Evolutionary conservation across 2,329 filamentous ascomycete genomes (phyloP), one percentile per base, ranked within the genome.

Genomic region (Lachnum nothofagi): DNA sequence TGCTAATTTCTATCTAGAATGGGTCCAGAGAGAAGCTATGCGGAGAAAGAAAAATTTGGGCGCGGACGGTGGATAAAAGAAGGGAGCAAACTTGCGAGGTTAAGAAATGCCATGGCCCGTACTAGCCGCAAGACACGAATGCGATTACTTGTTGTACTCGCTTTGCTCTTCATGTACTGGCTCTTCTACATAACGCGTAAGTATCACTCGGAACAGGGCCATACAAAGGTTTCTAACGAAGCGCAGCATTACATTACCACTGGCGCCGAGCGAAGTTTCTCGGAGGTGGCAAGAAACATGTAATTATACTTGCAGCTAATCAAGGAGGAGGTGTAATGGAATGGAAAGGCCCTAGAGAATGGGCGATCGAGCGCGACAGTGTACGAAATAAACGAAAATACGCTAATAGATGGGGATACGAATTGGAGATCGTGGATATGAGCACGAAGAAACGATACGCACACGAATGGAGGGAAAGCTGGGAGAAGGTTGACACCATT

Each of bases 391-490:
- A 98, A 75, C 85, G 86, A 65, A 86, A 85, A 63, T 98, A 98
- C 65, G 85, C 83, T 2, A 77, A 80, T 27, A 79, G 78, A 66
- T 97, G 93, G 91, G 93, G 93, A 12, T 97, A 98, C 67, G 86
- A 96, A 54, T 74, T 98, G 50, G 93, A 98, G 67, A 86, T 97
- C 64, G 89, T 95, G 58, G 94, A 98, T 68, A 95, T 98, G 91
- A 91, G 90, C 72, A 95, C 91, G 46, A 95, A 96, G 78, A 97
- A 96, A 72, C 83, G 91, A 58, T 98, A 98, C 67, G 91, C 93
- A 23, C 93, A 98, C 70, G 93, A 98, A 70, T 98, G 93, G 93
- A 82, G 93, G 63, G 93, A 98, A 71, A 94, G 91, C 67, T 98
- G 93, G 93, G 93, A 98, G 71, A 98, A 97, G 75, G 91, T 96